Evolutionary conservation across 352 stramenopile genomes (phyloP), one percentile per base, ranked within the genome.

Genomic region (Albugo candida): DNA sequence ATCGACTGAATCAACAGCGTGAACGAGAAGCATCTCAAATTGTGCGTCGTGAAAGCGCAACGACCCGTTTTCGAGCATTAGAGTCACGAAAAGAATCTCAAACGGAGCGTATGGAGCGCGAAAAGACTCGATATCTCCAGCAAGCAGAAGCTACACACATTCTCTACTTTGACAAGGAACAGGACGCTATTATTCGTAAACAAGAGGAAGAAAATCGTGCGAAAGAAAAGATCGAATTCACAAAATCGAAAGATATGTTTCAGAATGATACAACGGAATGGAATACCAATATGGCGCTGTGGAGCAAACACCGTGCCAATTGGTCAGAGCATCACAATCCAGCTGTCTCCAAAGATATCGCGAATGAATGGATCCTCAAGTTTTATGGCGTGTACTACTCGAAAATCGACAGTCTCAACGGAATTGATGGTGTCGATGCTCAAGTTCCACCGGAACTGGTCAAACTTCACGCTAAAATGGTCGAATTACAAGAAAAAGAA

Each of bases 161-260:
- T 40, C 59, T 91, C 39, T 91, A 83, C 59, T 84, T 85, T 45
- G 77, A 91, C 56, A 83, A 75, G 0, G 67, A 84, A 36, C 67
- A 61, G 2, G 77, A 91, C 36, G 66, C 83, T 43, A 68, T 65
- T 0, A 64, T 77, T 27, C 74, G 77, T 39, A 69, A 73, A 49
- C 81, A 64, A 0, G 77, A 91, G 49, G 77, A 91, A 53, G 74
- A 91, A 55, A 80, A 65, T 5, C 77, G 73, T 14, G 61, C 76
- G 40, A 83, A 83, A 57, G 77, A 91, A 53, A 91, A 91, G 62
- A 71, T 91, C 16, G 77, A 91, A 60, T 91, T 91, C 53, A 84
- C 71, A 47, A 87, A 87, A 59, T 85, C 71, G 8, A 91, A 91
- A 63, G 77, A 91, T 45, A 65, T 70, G 45, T 91, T 91, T 63